Base-by-base conservation (phyloP, 768 basidiomycete genomes). In the Lactarius evosmus region DNA sequence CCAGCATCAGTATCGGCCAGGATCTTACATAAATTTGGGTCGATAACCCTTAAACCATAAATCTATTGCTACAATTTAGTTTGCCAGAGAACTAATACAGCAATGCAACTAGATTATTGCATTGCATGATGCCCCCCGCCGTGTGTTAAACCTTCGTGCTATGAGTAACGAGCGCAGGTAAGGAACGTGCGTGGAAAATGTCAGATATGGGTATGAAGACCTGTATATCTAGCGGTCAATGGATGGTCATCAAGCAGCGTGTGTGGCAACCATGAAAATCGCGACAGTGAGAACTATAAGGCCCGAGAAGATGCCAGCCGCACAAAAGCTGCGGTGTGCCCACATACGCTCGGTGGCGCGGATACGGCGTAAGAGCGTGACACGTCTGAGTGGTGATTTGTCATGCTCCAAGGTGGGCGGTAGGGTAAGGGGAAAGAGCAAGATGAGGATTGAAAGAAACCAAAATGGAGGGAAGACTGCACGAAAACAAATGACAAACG, bases 391-490 rank as follows among this genome's bases (percentile, higher is more conserved):
- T 40, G 71, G 72, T 2, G 78, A 72, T 62, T 80, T 82, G 12
- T 73, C 66, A 32, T 72, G 61, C 61, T 75, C 74, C 77, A 75
- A 76, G 25, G 69, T 69, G 33, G 65, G 62, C 2, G 80, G 79
- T 5, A 73, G 75, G 38, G 67, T 66, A n/a, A 82, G 74, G 1
- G 81, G 79, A 7, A 73, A 77, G 51, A 75, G 46, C 22, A 81
- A 69, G 52, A 82, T 76, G 67, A 75, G 57, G 8, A 74, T 69
- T 19, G 80, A 80, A 7, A 78, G 69, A 25, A 80, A 49, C 82
- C 82, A 83, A 63, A 81, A 77, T 17, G 75, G 77, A n/a, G 80
- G 80, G 72, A 79, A 82, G 57, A 82, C 80, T 80, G 66, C 17
- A 62, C 32, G 55, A 36, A 57, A 22, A 11, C 34, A 32, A 57